Percentiles rank a stretch among this genome's conserved stretches.
phyloP scores from a whole-genome alignment of 2,329 filamentous ascomycete species.

The Ilyonectria robusta region DNA sequence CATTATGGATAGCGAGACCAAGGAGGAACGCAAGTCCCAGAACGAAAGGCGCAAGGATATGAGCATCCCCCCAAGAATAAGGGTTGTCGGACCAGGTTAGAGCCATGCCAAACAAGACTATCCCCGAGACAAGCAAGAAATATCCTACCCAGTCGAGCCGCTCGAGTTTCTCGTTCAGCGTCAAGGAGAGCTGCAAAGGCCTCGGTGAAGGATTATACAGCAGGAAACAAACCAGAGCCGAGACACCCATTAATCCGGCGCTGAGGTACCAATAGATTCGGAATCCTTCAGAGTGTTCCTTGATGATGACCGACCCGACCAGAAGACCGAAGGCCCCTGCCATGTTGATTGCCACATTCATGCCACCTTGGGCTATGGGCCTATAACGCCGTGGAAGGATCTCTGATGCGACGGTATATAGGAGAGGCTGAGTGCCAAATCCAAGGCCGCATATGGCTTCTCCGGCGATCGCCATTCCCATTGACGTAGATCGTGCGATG shows the following conservation, averaged over 20 bases:
- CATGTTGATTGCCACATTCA: constrained; percentile 49
- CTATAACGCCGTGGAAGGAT: constrained; percentile 56
- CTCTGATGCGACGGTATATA: constrained; percentile 57
- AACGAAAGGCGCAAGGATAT: constrained; percentile 52
- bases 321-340: constrained; percentile 52
- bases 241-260: background rate
- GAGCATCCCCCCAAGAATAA: constrained; percentile 54
- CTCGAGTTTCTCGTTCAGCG: constrained; percentile 48
- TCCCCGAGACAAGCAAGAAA: constrained; percentile 48
- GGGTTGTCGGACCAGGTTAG: constrained; percentile 57
- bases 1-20: constrained; percentile 9
- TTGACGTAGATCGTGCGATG: constrained; percentile 51
- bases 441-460: constrained; percentile 53
- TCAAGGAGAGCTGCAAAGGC: background rate
- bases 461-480: constrained; percentile 56
- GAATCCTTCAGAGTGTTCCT: background rate
- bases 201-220: constrained; percentile 2
- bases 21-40: constrained; percentile 46
- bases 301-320: constrained; percentile 52
- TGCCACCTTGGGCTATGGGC: constrained; percentile 52
- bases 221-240: background rate
- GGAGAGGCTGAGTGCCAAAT: constrained; percentile 55
- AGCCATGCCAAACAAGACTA: constrained; percentile 55
- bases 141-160: constrained; percentile 57
- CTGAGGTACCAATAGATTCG: constrained; percentile 11